Conservation (phyloP, 108 stramenopile genomes). For the Discostella stelligeroides region DNA sequence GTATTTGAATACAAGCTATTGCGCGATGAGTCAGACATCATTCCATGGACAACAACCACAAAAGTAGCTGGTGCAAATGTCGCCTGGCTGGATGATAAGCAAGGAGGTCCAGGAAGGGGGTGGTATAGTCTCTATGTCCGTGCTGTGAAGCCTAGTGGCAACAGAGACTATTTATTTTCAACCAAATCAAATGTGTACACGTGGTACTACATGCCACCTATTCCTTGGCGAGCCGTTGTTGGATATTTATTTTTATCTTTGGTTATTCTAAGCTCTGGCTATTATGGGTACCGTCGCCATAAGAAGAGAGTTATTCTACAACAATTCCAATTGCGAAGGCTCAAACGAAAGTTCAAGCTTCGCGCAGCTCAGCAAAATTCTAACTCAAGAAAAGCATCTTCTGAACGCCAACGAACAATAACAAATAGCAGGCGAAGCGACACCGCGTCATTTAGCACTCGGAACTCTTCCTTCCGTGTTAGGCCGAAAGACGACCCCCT, state of each 20-base stretch:
- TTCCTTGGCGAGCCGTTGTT: conserved; percentile 61
- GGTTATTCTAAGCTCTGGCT: conserved; percentile 44
- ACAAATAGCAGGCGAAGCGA: neutral
- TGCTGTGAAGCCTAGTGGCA: conserved; percentile 78
- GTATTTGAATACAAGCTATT: conserved; percentile 79
- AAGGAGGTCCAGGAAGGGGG: conserved; percentile 77
- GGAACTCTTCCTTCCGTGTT: neutral
- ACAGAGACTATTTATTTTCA: conserved; percentile 53
- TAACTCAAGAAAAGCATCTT: neutral
- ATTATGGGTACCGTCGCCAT: conserved; percentile 69
- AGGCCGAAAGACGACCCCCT: neutral
- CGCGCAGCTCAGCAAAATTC: conserved; percentile 17
- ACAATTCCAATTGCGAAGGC: conserved; percentile 67
- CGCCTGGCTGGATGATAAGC: conserved; percentile 66
- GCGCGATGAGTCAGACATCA: conserved; percentile 53
- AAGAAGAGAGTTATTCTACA: conserved; percentile 62
- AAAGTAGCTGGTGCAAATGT: conserved; percentile 48
- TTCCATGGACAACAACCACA: conserved; percentile 64
- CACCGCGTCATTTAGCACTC: neutral
- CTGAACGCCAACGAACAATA: neutral
- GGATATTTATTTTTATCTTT: conserved; percentile 29
- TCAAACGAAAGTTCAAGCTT: conserved; percentile 73
- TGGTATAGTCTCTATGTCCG: conserved; percentile 75
- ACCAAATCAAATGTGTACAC: conserved; percentile 69
- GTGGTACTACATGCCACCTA: conserved; percentile 78